Evolutionary conservation across 1,284 basidiomycete species (phyloP).

Genomic region (Leucoagaricus sp.): DNA sequence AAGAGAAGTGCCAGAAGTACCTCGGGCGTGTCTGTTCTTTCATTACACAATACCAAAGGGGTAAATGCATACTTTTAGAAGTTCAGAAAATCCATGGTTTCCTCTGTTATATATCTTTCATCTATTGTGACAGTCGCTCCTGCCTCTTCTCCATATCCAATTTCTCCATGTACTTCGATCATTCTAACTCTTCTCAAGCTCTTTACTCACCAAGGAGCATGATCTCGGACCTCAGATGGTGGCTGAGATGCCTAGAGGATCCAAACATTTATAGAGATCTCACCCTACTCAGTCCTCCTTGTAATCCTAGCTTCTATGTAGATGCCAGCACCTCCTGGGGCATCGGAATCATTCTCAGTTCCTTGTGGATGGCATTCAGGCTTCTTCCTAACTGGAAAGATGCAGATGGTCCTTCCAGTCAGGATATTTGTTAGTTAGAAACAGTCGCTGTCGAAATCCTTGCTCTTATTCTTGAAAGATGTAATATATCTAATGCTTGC

Average conservation of each 20-base stretch:
- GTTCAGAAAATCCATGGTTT: slow-evolving; percentile 31
- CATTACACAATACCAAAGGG: too few species aligned
- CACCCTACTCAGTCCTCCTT: slow-evolving; percentile 10
- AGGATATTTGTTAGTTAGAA: slow-evolving; percentile 39
- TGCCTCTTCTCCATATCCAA: slow-evolving; percentile 27
- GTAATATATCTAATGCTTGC: slow-evolving; percentile 16
- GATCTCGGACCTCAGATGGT: slow-evolving; percentile 32
- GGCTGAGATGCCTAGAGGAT: slow-evolving; percentile 17
- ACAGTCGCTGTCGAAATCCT: slow-evolving; percentile 30
- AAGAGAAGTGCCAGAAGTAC: slow-evolving; percentile 17
- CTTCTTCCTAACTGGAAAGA: slow-evolving; percentile 25
- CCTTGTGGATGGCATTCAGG: slow-evolving; percentile 26
- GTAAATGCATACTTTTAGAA: slow-evolving; percentile 20
- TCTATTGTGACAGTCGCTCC: slow-evolving; percentile 28
- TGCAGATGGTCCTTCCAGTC: not conserved
- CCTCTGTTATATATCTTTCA: slow-evolving; percentile 35
- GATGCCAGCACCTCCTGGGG: slow-evolving; percentile 38
- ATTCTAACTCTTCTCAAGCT: slow-evolving; percentile 1
- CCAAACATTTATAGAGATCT: not conserved
- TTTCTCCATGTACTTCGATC: slow-evolving; percentile 24
- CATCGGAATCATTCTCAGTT: slow-evolving; percentile 31
- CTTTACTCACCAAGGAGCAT: slow-evolving; percentile 23
- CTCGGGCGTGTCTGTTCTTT: not conserved
- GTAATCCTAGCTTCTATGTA: slow-evolving; percentile 25
- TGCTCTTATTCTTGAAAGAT: slow-evolving; percentile 19